Evolutionary conservation across 2,329 filamentous ascomycete species (phyloP).

Genomic region (Helotiales sp.): DNA sequence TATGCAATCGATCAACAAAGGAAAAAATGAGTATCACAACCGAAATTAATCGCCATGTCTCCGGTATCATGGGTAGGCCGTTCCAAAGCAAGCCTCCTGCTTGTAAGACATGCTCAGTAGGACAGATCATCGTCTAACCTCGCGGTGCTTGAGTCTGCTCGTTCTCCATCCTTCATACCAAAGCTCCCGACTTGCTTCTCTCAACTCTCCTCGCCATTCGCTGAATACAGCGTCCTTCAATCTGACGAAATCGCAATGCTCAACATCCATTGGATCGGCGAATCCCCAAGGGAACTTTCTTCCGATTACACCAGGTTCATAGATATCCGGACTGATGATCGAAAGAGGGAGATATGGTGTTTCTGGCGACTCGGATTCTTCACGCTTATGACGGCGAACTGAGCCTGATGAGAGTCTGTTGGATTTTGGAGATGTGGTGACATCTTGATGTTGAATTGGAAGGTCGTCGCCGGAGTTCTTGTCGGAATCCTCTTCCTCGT

Average conservation of each 20-base stretch:
- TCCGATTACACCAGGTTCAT: slow-evolving; percentile 79
- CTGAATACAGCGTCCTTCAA: slow-evolving; percentile 91
- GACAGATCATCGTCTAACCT: slow-evolving; percentile 36
- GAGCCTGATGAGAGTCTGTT: slow-evolving; percentile 42
- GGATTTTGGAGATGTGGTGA: slow-evolving; percentile 43
- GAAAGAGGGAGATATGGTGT: slow-evolving; percentile 83
- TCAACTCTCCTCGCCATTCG: slow-evolving; percentile 90
- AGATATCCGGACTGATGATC: slow-evolving; percentile 90
- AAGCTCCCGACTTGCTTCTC: slow-evolving; percentile 86
- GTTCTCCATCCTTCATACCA: slow-evolving; percentile 98
- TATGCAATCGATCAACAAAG: slow-evolving; percentile 31
- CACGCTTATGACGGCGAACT: slow-evolving; percentile 39
- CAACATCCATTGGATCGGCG: slow-evolving; percentile 86
- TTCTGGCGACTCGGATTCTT: slow-evolving; percentile 53
- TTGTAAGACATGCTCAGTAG: slow-evolving; percentile 24
- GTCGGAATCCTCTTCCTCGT: slow-evolving; percentile 50
- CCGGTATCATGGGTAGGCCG: slow-evolving; percentile 17
- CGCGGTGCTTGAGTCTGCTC: slow-evolving; percentile 55
- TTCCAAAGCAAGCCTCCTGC: slow-evolving; percentile 13
- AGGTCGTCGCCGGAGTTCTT: slow-evolving; percentile 45
- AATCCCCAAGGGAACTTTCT: slow-evolving; percentile 97
- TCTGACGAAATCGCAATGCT: slow-evolving; percentile 92
- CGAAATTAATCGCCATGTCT: slow-evolving; percentile 27
- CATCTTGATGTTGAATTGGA: slow-evolving; percentile 43
- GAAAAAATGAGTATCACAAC: slow-evolving; percentile 27